Evolutionary conservation across 2,329 filamentous ascomycete genomes (phyloP).

Genomic region (Apiospora kogelbergensis): DNA sequence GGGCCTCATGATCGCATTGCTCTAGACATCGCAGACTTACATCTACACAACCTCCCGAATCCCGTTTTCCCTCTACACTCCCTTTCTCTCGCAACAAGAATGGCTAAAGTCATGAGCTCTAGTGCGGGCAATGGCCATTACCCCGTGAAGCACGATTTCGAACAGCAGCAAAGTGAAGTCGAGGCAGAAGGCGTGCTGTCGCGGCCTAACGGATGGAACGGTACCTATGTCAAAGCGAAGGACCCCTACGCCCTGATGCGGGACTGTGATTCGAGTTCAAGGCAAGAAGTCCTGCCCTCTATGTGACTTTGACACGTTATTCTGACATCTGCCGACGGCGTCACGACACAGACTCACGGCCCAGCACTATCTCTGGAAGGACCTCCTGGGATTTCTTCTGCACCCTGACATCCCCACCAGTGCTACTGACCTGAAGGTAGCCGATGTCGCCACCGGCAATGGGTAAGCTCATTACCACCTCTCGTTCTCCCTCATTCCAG

Average conservation of each 20-base stretch:
- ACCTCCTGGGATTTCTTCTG: conserved; percentile 16
- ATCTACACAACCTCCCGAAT: too few relatives aligned
- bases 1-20: too few relatives aligned
- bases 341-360: conserved; percentile 10
- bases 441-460: conserved; percentile 16
- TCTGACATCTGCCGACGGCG: not conserved
- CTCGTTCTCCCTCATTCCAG: not conserved
- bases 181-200: not conserved
- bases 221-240: not conserved
- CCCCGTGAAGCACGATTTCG: not conserved
- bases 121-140: not conserved
- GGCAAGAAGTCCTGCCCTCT: not conserved
- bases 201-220: not conserved
- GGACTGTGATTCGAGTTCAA: not conserved
- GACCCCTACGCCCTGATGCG: not conserved
- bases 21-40: too few relatives aligned
- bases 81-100: too few relatives aligned
- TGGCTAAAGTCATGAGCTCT: too few relatives aligned
- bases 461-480: not conserved
- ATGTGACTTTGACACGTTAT: not conserved
- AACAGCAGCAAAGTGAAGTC: not conserved
- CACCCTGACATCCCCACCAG: conserved; percentile 14
- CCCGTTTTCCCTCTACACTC: too few relatives aligned
- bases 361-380: conserved; percentile 16
- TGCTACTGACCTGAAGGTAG: conserved; percentile 12